Conservation (phyloP, 805 yeast genomes). For the Metahyphopichia silvanorum region DNA sequence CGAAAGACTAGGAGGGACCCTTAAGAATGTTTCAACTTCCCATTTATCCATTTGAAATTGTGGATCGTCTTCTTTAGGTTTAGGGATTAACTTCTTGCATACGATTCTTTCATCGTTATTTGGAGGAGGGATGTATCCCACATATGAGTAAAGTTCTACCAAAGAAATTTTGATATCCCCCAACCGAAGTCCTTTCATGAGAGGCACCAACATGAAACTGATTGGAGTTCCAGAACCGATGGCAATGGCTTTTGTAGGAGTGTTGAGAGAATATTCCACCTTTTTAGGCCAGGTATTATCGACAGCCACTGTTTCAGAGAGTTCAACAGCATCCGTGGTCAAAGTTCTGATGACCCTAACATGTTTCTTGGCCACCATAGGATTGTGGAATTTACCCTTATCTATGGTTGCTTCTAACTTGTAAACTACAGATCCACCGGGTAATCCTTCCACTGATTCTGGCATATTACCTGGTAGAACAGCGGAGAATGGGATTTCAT, state of each 20-base stretch:
- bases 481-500: conserved; percentile 86
- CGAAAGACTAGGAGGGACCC: conserved; percentile 69
- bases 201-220: conserved; percentile 69
- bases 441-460: conserved; percentile 88
- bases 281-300: conserved; percentile 95
- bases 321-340: conserved; percentile 81
- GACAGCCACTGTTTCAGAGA: conserved; percentile 88
- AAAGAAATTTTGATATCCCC: conserved; percentile 71
- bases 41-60: conserved; percentile 55
- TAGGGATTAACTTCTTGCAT: conserved; percentile 42
- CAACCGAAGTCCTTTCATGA: conserved; percentile 72
- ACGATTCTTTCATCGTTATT: conserved; percentile 63
- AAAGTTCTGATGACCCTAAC: conserved; percentile 81
- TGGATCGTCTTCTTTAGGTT: conserved; percentile 41
- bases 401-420: conserved; percentile 78
- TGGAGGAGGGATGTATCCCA: conserved; percentile 55
- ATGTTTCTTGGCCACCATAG: conserved; percentile 64
- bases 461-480: conserved; percentile 80
- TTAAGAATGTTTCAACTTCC: conserved; percentile 63
- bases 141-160: conserved; percentile 63
- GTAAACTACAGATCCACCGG: conserved; percentile 72
- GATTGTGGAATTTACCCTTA: conserved; percentile 71
- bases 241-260: conserved; percentile 86
- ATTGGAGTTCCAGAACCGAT: conserved; percentile 79
- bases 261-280: conserved; percentile 82